Evolutionary conservation across 306 rosid genomes (phyloP), one percentile per base, ranked within the genome.

Genomic region (Glycine latifolia): DNA sequence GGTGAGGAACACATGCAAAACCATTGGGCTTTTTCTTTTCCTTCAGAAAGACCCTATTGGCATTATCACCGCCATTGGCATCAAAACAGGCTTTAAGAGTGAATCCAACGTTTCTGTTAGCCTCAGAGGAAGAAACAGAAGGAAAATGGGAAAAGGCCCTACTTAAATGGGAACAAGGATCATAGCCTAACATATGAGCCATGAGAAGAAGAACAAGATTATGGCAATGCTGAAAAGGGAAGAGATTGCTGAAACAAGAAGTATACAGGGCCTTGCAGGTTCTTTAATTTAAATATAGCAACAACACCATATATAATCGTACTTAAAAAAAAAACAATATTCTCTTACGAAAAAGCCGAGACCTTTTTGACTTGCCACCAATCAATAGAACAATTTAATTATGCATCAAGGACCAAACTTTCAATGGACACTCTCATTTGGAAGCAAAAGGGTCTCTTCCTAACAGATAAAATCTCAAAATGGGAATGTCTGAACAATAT

Each of bases 11-110:
- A 43, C 67, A 54, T 55, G 75, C 77, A 71, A 86, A 81, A 67
- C 79, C 89, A 37, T 69, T 67, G 14, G 84, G 78, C 81, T 78
- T 91, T 7, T 70, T 77, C 76, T 84, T 89, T 9, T 80, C 81
- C 82, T 89, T 88, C 79, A 78, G 53, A 76, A 82, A 84, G 11
- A 66, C 86, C 68, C 75, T 78, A 15, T 82, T 60, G 6, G 13
- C 20, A 73, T 50, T 71, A 60, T 26, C 71, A 61, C 49, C 7
- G 6, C 49, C 68, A 72, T 68, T 73, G 41, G 78, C 20, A 58
- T 81, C 85, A 35, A 61, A 73, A 44, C 91, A 89, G 6, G 89
- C 75, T 59, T 60, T 83, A 15, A 82, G 33, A 16, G 59, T 61
- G 48, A 55, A 80, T 66, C 86, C 61, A 20, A 37, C 10, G 63